phyloP scores from a whole-genome alignment of 208 protist genomes.

The Trypanosoma mega region DNA sequence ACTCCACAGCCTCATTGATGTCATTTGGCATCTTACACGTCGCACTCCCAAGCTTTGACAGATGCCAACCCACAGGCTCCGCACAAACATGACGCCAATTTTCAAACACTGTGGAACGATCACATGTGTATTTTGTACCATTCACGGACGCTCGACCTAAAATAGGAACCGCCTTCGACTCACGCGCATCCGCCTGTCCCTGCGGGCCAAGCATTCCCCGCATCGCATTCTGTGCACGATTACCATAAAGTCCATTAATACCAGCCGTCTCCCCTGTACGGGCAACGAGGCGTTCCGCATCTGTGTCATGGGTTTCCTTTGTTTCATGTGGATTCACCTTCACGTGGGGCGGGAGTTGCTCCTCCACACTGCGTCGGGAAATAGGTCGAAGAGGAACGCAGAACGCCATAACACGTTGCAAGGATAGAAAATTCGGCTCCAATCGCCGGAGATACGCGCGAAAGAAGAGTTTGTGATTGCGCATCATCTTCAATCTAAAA shows the following conservation, averaged over 20 bases:
- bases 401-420: background rate
- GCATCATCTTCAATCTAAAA: background rate
- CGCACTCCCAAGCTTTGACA: slow-evolving; percentile 77
- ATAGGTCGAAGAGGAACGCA: background rate
- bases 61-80: slow-evolving; percentile 71
- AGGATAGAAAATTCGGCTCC: too few relatives aligned
- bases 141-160: slow-evolving; percentile 65
- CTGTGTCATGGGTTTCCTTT: background rate
- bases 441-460: background rate
- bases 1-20: slow-evolving; percentile 78
- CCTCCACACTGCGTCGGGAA: slow-evolving; percentile 37
- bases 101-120: slow-evolving; percentile 85
- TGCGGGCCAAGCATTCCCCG: slow-evolving; percentile 83
- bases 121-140: slow-evolving; percentile 76
- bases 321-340: slow-evolving; percentile 31
- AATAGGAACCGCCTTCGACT: slow-evolving; percentile 81
- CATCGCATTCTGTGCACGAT: slow-evolving; percentile 71
- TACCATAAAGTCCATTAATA: slow-evolving; percentile 82
- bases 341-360: slow-evolving; percentile 36
- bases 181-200: slow-evolving; percentile 69
- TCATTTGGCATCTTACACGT: slow-evolving; percentile 90
- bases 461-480: background rate
- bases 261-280: slow-evolving; percentile 45
- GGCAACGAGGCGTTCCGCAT: slow-evolving; percentile 8
- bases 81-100: slow-evolving; percentile 73